Conservation (phyloP, 2,329 filamentous ascomycete genomes). For the Colletotrichum noveboracense region DNA sequence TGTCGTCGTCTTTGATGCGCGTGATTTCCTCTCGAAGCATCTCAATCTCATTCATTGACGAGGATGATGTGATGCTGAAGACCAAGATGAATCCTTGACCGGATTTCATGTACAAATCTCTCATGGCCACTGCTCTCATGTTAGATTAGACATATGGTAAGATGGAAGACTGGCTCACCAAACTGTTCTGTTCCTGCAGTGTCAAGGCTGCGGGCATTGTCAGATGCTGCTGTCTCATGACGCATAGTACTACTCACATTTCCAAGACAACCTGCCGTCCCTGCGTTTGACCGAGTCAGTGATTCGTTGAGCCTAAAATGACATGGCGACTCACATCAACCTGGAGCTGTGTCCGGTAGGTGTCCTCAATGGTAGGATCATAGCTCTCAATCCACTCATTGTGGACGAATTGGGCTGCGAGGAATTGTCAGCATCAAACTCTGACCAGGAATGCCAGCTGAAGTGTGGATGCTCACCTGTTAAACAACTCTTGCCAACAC, state of each 20-base stretch:
- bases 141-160: neutral
- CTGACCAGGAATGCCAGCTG: neutral
- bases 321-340: slow-evolving; percentile 74
- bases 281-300: slow-evolving; percentile 51
- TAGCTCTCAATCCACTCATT: slow-evolving; percentile 94
- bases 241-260: slow-evolving; percentile 65
- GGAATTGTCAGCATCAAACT: neutral
- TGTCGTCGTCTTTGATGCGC: slow-evolving; percentile 87
- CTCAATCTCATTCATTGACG: slow-evolving; percentile 81
- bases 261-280: slow-evolving; percentile 88
- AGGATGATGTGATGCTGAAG: slow-evolving; percentile 87
- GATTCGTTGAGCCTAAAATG: neutral
- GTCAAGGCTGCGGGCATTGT: slow-evolving; percentile 66
- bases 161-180: slow-evolving; percentile 62
- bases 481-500: slow-evolving; percentile 90
- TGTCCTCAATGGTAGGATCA: slow-evolving; percentile 80
- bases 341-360: slow-evolving; percentile 75
- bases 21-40: slow-evolving; percentile 88
- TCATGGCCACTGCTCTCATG: slow-evolving; percentile 60
- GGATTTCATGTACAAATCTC: slow-evolving; percentile 91
- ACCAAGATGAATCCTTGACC: slow-evolving; percentile 91
- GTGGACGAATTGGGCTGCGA: slow-evolving; percentile 85
- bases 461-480: slow-evolving; percentile 64
- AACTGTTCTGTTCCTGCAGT: slow-evolving; percentile 94
- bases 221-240: slow-evolving; percentile 22